A percentile compares a stretch with the other conserved stretches of the same genome.
These are phyloP conservation scores for Pythium sukuiense DNA, from an alignment of 352 stramenopile genomes.

Conservation along the genomic window DNA sequence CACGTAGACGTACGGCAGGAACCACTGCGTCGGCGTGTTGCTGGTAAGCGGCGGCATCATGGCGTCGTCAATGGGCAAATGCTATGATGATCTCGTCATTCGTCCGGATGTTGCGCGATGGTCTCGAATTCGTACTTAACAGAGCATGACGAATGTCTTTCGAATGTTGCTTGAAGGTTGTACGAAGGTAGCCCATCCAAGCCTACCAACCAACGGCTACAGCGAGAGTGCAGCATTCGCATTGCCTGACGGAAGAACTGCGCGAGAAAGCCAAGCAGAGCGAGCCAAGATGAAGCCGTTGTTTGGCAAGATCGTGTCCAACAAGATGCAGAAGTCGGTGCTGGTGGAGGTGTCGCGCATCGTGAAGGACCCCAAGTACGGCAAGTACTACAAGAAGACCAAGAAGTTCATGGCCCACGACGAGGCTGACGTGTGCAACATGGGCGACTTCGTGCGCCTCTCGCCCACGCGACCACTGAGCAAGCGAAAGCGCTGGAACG, in stretches of 20 bases:
- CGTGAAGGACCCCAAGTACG: constrained; percentile 93
- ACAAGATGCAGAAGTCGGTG: constrained; percentile 97
- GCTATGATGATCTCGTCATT: background rate
- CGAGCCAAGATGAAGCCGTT: constrained; percentile 82
- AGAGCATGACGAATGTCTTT: constrained; percentile 2
- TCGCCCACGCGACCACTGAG: constrained; percentile 75
- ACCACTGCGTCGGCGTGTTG: constrained; percentile 30
- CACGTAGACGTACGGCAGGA: constrained; percentile 78
- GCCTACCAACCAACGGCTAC: constrained; percentile 32
- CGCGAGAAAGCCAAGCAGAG: constrained; percentile 2
- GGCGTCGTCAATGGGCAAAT: background rate
- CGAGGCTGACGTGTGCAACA: constrained; percentile 92
- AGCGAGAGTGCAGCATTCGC: constrained; percentile 1
- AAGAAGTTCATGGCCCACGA: constrained; percentile 99
- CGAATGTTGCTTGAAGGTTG: constrained; percentile 27
- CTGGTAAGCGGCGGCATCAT: constrained; percentile 22
- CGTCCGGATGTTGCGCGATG: background rate
- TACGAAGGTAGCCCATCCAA: constrained; percentile 21
- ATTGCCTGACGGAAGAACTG: constrained; percentile 13
- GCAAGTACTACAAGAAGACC: constrained; percentile 95
- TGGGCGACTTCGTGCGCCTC: constrained; percentile 85
- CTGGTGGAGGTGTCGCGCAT: constrained; percentile 94
- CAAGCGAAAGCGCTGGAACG: constrained; percentile 89
- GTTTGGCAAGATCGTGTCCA: constrained; percentile 94
- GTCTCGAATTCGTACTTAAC: constrained; percentile 15